These are phyloP conservation scores for Eutrema heterophyllum DNA, from an alignment of 345 rosid species.

Conservation along the genomic window DNA sequence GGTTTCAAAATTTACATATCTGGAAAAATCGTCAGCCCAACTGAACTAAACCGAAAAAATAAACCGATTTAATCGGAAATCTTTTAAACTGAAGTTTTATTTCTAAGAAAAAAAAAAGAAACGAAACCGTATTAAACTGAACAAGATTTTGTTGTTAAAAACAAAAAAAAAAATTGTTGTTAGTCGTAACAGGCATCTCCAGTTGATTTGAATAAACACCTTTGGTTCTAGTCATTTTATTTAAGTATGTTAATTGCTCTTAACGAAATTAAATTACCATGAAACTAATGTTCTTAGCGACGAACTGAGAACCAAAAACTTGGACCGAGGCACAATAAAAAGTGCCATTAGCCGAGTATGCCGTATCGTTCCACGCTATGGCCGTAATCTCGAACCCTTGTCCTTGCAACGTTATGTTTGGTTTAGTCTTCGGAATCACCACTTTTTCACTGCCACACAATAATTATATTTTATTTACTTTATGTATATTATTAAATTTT, in stretches of 20 bases:
- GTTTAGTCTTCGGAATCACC: constrained; percentile 52
- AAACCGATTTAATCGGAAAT: no score
- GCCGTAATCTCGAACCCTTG: constrained; percentile 80
- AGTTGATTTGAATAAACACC: neutral
- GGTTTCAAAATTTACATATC: neutral
- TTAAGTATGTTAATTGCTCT: neutral
- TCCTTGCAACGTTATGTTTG: constrained; percentile 83
- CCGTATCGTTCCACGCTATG: constrained; percentile 85
- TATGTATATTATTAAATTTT: neutral
- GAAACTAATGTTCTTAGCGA: constrained; percentile 86
- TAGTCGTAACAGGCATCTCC: neutral
- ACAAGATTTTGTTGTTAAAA: no score
- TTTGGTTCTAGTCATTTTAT: neutral
- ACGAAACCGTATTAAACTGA: no score
- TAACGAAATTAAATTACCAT: constrained; percentile 42
- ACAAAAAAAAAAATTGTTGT: no score
- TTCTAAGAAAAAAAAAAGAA: no score
- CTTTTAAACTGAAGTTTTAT: no score
- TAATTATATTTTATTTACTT: neutral
- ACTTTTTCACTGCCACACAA: constrained; percentile 63
- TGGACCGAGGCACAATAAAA: constrained; percentile 78
- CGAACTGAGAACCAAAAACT: constrained; percentile 65
- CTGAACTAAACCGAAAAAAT: no score
- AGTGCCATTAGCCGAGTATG: constrained; percentile 67
- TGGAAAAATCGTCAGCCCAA: neutral